Conservation (phyloP, 306 rosid species). For the Parietaria judaica region DNA sequence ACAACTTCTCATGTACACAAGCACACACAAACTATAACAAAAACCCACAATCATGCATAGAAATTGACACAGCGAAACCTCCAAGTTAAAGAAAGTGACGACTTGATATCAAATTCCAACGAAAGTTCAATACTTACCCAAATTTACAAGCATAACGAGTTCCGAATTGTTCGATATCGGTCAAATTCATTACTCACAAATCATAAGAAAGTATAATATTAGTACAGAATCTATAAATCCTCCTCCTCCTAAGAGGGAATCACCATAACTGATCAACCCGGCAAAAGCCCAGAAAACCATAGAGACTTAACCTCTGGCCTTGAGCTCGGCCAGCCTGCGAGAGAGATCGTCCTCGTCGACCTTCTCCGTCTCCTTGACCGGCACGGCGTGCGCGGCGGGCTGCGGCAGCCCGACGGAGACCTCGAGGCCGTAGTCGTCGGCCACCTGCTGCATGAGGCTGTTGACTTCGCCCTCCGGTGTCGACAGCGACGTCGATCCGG, state of each 20-base stretch:
- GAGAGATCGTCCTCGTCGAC: constrained; percentile 82
- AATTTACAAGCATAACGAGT: constrained; percentile 33
- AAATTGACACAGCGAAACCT: neutral
- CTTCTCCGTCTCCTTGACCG: constrained; percentile 71
- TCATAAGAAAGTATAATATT: neutral
- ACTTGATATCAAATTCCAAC: neutral
- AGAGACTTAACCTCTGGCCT: constrained; percentile 68
- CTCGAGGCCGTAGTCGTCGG: constrained; percentile 91
- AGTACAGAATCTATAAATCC: constrained; percentile 10
- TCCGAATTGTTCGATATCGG: neutral
- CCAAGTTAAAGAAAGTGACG: neutral
- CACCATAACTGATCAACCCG: neutral
- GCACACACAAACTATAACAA: no score
- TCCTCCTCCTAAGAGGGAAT: neutral
- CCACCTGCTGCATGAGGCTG: constrained; percentile 93
- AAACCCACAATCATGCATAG: neutral
- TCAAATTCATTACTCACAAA: constrained; percentile 2
- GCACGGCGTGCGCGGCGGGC: constrained; percentile 81
- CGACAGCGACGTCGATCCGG: constrained; percentile 83
- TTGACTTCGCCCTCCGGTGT: constrained; percentile 95
- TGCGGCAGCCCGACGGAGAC: constrained; percentile 91
- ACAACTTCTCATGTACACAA: no score
- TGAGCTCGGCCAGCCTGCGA: constrained; percentile 88
- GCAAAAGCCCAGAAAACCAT: neutral
- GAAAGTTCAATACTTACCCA: constrained; percentile 12